Conservation (phyloP, 176 grass and related monocot species). For the Eragrostis curvula region DNA sequence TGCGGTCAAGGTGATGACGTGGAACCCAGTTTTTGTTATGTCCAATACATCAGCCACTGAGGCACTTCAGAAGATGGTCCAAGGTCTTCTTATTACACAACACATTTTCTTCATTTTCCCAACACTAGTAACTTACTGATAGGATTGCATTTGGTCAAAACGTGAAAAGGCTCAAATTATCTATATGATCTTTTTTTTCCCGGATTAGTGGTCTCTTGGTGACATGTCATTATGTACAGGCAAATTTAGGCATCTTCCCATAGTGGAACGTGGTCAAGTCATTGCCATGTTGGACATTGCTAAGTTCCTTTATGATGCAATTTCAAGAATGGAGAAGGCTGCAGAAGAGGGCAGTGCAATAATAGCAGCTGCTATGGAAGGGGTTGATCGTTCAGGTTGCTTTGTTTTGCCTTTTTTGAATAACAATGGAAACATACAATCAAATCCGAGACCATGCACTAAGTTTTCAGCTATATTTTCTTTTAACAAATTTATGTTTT, state of each 20-base stretch:
- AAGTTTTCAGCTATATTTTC: not conserved
- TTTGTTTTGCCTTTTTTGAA: slow-evolving; percentile 21
- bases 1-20: slow-evolving; percentile 64
- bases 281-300: slow-evolving; percentile 88
- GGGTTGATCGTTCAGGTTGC: slow-evolving; percentile 58
- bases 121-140: not conserved
- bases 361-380: slow-evolving; percentile 78
- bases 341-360: slow-evolving; percentile 80
- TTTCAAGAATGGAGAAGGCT: slow-evolving; percentile 90
- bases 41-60: slow-evolving; percentile 62
- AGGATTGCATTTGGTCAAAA: not conserved
- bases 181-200: no score
- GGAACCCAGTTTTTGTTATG: slow-evolving; percentile 75
- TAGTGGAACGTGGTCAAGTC: slow-evolving; percentile 83
- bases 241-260: slow-evolving; percentile 92
- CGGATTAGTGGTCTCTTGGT: not conserved
- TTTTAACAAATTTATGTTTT: slow-evolving; percentile 15
- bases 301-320: slow-evolving; percentile 80
- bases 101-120: not conserved
- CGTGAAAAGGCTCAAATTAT: not conserved
- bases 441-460: not conserved
- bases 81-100: slow-evolving; percentile 65
- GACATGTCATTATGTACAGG: slow-evolving; percentile 49
- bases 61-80: slow-evolving; percentile 88
- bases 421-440: not conserved